Base-by-base conservation (phyloP, 768 basidiomycete genomes). In the Mycena haematopus region DNA sequence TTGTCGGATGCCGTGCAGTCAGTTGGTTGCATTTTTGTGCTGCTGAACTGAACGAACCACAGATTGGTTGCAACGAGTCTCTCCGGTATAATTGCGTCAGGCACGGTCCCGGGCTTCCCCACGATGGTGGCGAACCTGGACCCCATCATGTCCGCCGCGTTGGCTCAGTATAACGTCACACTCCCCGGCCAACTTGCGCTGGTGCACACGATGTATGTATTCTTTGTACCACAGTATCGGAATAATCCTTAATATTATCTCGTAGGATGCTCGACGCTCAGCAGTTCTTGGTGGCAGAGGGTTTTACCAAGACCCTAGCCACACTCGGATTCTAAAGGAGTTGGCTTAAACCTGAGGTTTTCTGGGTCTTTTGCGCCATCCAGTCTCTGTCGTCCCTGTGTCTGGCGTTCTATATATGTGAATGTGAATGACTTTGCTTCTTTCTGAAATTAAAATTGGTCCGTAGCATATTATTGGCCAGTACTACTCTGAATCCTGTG, bases 241-340 rank as follows among this genome's bases (percentile, higher is more conserved):
- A 33, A 24, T 19, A 38, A 7, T 21, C 19, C 2, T n/a, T 29
- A 2, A 36, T 14, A 11, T 33, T 35, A 8, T 10, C n/a, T 56
- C 27, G 15, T 21, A 65, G 77, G 71, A 74, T 77, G 73, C 68
- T 74, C 42, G 77, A 78, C 61, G 77, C 75, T 1, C 63, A 68
- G 21, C 76, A 78, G 59, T 78, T 78, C 73, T 51, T 78, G 21
- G 65, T 66, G 50, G 60, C 54, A 21, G 73, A 75, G 57, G 73
- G 73, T 17, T 75, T 75, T 68, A 73, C 74, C 22, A 68, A 71
- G 63, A 76, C 76, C 17, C 56, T 74, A 31, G 68, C 73, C 49
- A 72, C 71, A 10, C 70, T 77, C 35, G 76, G 75, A 9, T 77
- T 75, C 67, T 51, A n/a, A 52, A 0, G 36, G 24, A 3, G 14